These are phyloP conservation scores for Phytopythium oedochilum DNA, from an alignment of 352 stramenopile species.

Conservation along the genomic window DNA sequence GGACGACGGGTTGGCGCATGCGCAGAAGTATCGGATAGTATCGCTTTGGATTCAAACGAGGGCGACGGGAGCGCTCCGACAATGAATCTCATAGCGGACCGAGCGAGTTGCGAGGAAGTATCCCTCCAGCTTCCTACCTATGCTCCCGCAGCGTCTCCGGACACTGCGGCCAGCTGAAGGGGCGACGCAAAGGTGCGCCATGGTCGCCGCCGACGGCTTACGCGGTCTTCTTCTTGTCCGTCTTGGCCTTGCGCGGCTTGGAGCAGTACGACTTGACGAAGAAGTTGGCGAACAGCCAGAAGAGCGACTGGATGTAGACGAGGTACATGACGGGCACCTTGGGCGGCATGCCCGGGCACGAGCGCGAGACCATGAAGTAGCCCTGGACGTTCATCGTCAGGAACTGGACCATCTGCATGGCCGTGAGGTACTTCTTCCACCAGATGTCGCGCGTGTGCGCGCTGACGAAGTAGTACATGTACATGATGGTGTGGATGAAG, in stretches of 20 bases:
- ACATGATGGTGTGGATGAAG: slow-evolving; percentile 98
- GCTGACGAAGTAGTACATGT: slow-evolving; percentile 98
- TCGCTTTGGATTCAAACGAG: not conserved
- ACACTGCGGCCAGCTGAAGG: not conserved
- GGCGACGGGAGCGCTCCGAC: too few species aligned
- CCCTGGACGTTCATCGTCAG: slow-evolving; percentile 63
- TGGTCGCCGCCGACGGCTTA: slow-evolving; percentile 16
- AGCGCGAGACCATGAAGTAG: slow-evolving; percentile 69
- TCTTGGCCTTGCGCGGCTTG: slow-evolving; percentile 35
- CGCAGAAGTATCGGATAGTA: too few species aligned
- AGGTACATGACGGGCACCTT: slow-evolving; percentile 86
- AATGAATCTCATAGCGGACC: too few species aligned
- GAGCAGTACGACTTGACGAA: slow-evolving; percentile 95
- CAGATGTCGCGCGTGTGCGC: slow-evolving; percentile 95
- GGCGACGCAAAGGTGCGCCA: not conserved
- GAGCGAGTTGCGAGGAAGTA: too few species aligned
- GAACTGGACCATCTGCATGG: slow-evolving; percentile 94
- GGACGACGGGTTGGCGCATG: too few species aligned
- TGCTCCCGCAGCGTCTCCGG: not conserved
- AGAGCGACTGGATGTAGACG: slow-evolving; percentile 94
- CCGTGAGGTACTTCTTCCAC: slow-evolving; percentile 95
- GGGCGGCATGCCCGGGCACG: slow-evolving; percentile 66
- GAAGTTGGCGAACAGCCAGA: slow-evolving; percentile 97
- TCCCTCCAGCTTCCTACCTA: not conserved
- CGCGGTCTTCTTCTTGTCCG: slow-evolving; percentile 48